Evolutionary conservation across 2,329 filamentous ascomycete genomes (phyloP), one percentile per base, ranked within the genome.

Genomic region (Aspergillus sp.): DNA sequence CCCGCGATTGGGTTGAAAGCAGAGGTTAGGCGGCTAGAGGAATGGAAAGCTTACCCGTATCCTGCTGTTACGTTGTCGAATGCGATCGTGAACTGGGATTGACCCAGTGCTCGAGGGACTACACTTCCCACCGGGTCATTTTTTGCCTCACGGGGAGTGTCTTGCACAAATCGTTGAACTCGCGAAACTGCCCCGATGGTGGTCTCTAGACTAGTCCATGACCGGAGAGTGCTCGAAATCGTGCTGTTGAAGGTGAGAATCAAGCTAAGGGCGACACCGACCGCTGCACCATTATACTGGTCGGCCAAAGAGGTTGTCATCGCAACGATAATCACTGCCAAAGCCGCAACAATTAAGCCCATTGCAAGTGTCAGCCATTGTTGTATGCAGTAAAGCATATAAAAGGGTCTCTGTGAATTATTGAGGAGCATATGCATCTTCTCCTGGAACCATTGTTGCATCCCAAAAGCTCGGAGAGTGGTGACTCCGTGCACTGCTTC

Each of bases 211-310:
- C 52, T 21, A 7, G 67, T 69, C 66, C 66, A 70, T 3, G 58
- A 61, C 30, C 60, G 55, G 25, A 69, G 65, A 3, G 64, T 41
- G 3, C 77, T 65, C 47, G 77, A 78, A 39, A 83, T 68, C 50
- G 73, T 74, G 48, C 76, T 70, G 21, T 77, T 82, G 63, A 84
- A 81, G 6, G 73, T 69, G 11, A 83, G 72, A 17, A 82, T 74
- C 59, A 80, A 77, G 21, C 80, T 70, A 19, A 84, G 65, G 0
- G 80, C 79, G 6, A 83, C 72, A 54, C 81, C 82, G 6, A 82
- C 73, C 47, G 74, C 74, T n/a, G 77, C 80, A 2, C 75, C 72
- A 42, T 74, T 76, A 8, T 78, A 66, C 10, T 66, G 71, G 2
- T 72, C 68, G 36, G 67, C 39, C 58, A 72, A 67, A 3, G 70